Conservation (phyloP, 352 stramenopile genomes). For the Phytophthora pluvialis region DNA sequence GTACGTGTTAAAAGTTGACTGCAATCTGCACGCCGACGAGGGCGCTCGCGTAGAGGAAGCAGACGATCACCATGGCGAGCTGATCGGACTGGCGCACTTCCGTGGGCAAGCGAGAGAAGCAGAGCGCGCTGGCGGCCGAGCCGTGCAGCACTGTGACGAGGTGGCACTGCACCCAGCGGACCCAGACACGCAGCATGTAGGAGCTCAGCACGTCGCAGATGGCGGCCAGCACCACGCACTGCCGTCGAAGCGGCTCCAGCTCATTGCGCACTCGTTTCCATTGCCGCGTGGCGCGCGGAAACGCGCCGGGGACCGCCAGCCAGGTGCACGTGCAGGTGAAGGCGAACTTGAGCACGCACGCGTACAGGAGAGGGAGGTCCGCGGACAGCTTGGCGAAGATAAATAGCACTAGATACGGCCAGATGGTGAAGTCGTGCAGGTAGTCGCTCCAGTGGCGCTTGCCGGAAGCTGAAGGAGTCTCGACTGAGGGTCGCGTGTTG, state of each 20-base stretch:
- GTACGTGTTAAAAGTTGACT: constrained; percentile 47
- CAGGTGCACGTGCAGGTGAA: constrained; percentile 78
- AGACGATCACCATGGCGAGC: constrained; percentile 54
- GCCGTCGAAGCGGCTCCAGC: constrained; percentile 51
- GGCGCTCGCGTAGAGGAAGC: constrained; percentile 64
- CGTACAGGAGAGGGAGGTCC: constrained; percentile 48
- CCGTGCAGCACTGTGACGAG: constrained; percentile 33
- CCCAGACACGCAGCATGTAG: constrained; percentile 62
- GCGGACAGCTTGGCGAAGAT: constrained; percentile 55
- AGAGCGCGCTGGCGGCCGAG: constrained; percentile 22
- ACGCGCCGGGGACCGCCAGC: constrained; percentile 62
- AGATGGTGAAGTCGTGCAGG: constrained; percentile 74
- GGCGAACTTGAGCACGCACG: constrained; percentile 67
- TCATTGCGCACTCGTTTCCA: constrained; percentile 52
- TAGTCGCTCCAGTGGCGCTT: constrained; percentile 57
- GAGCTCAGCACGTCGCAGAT: constrained; percentile 70
- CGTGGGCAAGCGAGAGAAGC: constrained; percentile 47
- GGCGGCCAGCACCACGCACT: constrained; percentile 59
- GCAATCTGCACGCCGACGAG: constrained; percentile 71
- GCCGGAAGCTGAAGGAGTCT: not conserved
- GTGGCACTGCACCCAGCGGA: constrained; percentile 66
- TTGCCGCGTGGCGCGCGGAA: constrained; percentile 62
- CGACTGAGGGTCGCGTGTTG: constrained; percentile 1
- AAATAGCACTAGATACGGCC: constrained; percentile 72
- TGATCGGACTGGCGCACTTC: constrained; percentile 72